Evolutionary conservation across 2,329 filamentous ascomycete genomes (phyloP), one percentile per base, ranked within the genome.

Genomic region (Whalleya microplaca): DNA sequence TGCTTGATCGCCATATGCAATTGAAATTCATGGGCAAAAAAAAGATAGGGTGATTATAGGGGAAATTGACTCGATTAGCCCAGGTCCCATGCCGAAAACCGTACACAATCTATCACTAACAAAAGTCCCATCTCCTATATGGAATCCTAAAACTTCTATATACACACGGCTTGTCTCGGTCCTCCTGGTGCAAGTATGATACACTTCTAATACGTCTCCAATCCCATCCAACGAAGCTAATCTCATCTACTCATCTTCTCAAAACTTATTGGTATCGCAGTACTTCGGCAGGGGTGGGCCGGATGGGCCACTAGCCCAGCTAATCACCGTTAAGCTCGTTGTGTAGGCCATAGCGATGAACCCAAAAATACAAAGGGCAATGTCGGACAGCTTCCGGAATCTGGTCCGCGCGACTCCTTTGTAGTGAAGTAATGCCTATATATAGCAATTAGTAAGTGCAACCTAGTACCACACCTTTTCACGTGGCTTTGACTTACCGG

Each of bases 291-390:
- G 66, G 55, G 71, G 71, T 14, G 78, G 75, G 14, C 74, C 75
- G 1, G 69, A 71, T 0, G 73, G 67, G 3, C 86, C 85, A 48
- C 79, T 81, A 6, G 90, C 85, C 96, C 95, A 99, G 73, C 90
- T 96, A 70, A 88, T 83, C 46, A 97, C 78, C 0, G 95, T 99
- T 67, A 98, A 78, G 37, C 83, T 81, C 0, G 95, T 98, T 0
- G 95, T 96, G 73, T 99, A 99, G 5, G 84, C 84, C 90, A 98
- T 99, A 66, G 91, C 91, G 18, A 92, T 74, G 51, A 93, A 76
- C 7, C 95, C 95, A 68, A 98, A 92, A 55, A 92, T 77, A 66
- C 91, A 89, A 37, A 99, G 85, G 0, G 79, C 64, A 41, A 97
- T 79, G 67, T 99, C 94, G 5, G 88, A 80, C 14, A 83, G 75